Base-by-base conservation (phyloP, 208 protist genomes). In the Crithidia bombi region DNA sequence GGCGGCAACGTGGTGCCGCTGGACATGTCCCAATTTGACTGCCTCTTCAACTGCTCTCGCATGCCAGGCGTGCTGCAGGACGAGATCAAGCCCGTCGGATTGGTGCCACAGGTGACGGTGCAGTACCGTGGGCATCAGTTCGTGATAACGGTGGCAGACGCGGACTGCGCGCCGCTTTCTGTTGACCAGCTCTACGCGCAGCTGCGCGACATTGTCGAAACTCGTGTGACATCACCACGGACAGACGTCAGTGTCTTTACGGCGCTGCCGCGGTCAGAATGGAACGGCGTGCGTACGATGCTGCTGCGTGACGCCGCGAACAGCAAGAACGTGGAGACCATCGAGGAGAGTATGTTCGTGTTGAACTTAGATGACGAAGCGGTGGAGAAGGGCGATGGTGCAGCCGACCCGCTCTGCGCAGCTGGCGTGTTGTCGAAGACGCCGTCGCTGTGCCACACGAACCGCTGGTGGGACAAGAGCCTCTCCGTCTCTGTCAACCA, bases 381-480 rank as follows among this genome's bases (percentile, higher is more conserved):
- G 3, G 73, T 73, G n/a, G 76, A 79, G 19, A 74, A 84, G 54
- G 47, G 41, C n/a, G 76, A 86, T 49, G 47, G 49, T n/a, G 55
- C 66, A 26, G 36, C 69, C 30, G 81, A 74, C 51, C 77, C 82
- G 30, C 75, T 80, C 36, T 80, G 78, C 32, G 77, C 73, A 6
- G 75, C 68, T 19, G 74, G 71, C 0, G 66, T 59, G 38, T 65
- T 58, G 25, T 57, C 80, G 19, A 78, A 76, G 35, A 56, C 81
- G 55, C 74, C 80, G 12, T 74, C 75, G 14, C 65, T 75, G 11
- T 82, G 59, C 38, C 23, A 50, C 19, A 72, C 57, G 26, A 94
- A 93, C 55, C 85, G 89, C 9, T 96, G 93, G 93, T 95, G 87
- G 86, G 93, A 97, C 69, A 97, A 97, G 77, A 92, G 86, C 47